These are phyloP conservation scores for Darksidea phi DNA, from an alignment of 495 filamentous ascomycete species.

Conservation along the genomic window DNA sequence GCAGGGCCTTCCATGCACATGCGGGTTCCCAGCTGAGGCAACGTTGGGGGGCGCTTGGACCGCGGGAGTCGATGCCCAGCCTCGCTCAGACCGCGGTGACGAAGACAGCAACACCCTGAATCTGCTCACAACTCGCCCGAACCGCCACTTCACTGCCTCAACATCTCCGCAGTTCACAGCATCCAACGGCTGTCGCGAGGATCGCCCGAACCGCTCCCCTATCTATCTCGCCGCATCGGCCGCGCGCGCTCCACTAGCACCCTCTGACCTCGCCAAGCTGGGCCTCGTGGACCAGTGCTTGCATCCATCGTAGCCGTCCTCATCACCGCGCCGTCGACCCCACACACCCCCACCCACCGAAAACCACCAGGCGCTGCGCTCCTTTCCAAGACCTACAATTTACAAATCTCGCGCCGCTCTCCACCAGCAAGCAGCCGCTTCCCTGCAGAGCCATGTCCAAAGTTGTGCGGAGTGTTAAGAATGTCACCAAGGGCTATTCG, in stretches of 20 bases:
- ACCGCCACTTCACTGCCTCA: conserved; percentile 21
- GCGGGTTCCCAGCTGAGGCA: conserved; percentile 1
- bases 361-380: neutral
- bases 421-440: neutral
- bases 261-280: conserved; percentile 10
- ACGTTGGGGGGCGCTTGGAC: neutral
- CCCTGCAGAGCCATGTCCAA: conserved; percentile 72
- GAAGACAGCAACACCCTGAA: conserved; percentile 4
- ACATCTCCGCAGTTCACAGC: neutral
- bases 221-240: neutral
- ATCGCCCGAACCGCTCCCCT: neutral
- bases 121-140: conserved; percentile 1
- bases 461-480: conserved; percentile 97
- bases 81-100: conserved; percentile 18
- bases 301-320: conserved; percentile 28
- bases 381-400: neutral
- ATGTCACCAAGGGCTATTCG: conserved; percentile 99
- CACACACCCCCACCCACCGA: neutral
- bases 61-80: no score
- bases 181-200: neutral
- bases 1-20: neutral
- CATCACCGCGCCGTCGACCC: neutral
- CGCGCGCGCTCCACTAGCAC: neutral
- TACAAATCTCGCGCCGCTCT: neutral
- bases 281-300: conserved; percentile 18